These are phyloP conservation scores for Rosa persica DNA, from an alignment of 306 rosid genomes.

Conservation along the genomic window DNA sequence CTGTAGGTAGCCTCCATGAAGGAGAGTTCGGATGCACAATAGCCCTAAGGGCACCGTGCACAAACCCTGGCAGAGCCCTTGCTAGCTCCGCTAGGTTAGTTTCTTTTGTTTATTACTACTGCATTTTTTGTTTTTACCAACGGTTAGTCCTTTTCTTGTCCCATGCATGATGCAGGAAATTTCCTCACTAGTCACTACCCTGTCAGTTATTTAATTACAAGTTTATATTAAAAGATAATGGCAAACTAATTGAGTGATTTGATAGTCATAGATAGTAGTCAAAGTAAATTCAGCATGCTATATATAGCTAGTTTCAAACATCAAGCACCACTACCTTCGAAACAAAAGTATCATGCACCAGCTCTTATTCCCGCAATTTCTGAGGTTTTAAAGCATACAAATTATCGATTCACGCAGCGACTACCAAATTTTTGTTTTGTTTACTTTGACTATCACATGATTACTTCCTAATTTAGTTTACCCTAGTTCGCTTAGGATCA, in stretches of 20 bases:
- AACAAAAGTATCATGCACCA: slow-evolving; percentile 1
- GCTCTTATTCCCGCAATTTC: neutral
- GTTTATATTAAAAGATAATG: neutral
- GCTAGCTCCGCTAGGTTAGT: no score
- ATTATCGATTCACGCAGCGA: neutral
- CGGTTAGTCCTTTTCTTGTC: no score
- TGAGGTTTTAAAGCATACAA: neutral
- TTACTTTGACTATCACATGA: slow-evolving; percentile 4
- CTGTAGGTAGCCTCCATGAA: no score
- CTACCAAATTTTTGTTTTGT: neutral
- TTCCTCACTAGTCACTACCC: neutral
- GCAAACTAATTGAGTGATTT: neutral
- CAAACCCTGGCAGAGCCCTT: no score
- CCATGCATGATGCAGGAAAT: no score
- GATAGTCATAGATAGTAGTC: neutral
- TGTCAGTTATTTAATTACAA: neutral
- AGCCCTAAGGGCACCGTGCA: no score
- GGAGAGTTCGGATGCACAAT: no score
- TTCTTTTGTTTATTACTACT: no score
- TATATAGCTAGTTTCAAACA: neutral
- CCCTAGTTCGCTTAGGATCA: neutral
- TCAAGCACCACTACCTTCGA: neutral
- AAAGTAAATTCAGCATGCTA: neutral
- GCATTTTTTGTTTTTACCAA: no score
- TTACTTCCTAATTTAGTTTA: slow-evolving; percentile 6